phyloP scores from a whole-genome alignment of 306 rosid species.

The Quercus wislizeni region DNA sequence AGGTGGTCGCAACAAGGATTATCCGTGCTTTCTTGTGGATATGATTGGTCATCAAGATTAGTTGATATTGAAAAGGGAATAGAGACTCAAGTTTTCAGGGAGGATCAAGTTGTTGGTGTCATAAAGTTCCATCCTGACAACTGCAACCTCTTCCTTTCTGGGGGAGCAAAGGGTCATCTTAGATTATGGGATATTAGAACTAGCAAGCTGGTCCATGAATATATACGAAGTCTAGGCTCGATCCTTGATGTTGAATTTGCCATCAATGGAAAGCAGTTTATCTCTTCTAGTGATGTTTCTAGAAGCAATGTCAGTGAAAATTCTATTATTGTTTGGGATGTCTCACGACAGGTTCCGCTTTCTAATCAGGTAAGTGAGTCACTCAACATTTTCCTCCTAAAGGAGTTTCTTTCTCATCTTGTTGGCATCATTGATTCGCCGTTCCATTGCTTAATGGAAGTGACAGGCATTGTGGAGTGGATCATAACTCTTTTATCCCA shows the following conservation, averaged over 20 bases:
- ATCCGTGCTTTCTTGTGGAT: conserved; percentile 81
- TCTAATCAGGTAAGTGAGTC: conserved; percentile 73
- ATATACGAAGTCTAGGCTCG: conserved; percentile 61
- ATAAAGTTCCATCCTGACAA: conserved; percentile 70
- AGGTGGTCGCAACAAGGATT: conserved; percentile 72
- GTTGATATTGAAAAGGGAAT: conserved; percentile 79
- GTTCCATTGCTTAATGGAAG: neutral
- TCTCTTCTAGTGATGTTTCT: conserved; percentile 79
- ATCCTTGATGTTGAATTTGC: conserved; percentile 84
- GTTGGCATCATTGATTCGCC: neutral
- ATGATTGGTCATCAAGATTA: conserved; percentile 73
- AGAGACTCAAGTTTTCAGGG: conserved; percentile 61
- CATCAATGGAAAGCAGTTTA: conserved; percentile 60
- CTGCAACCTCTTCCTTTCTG: conserved; percentile 68
- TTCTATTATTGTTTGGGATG: conserved; percentile 88
- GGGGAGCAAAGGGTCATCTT: conserved; percentile 75
- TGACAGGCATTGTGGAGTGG: neutral
- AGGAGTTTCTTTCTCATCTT: conserved; percentile 4
- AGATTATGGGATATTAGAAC: conserved; percentile 78
- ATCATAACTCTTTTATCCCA: neutral
- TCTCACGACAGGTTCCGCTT: conserved; percentile 68
- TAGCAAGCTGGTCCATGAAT: conserved; percentile 59
- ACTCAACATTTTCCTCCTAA: conserved; percentile 1
- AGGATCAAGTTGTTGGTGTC: conserved; percentile 71
- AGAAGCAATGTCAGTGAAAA: conserved; percentile 71